phyloP scores from a whole-genome alignment of 345 rosid species.

The Draba incana region DNA sequence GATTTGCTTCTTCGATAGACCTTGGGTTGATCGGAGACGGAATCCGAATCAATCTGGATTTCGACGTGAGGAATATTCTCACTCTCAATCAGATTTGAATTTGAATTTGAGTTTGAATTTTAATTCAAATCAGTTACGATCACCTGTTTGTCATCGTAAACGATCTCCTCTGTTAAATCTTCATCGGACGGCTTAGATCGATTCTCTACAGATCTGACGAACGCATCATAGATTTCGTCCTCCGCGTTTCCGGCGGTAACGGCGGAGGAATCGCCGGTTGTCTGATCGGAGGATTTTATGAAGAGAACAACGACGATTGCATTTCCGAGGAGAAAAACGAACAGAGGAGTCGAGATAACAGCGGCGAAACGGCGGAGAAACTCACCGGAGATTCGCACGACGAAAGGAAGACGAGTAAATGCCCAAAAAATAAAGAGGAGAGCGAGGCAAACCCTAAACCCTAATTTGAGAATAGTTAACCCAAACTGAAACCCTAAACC shows the following conservation, averaged over 20 bases:
- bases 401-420: constrained; percentile 56
- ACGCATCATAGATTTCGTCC: constrained; percentile 45
- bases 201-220: constrained; percentile 44
- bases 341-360: constrained; percentile 54
- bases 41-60: constrained; percentile 8
- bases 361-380: constrained; percentile 47
- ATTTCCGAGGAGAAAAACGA: constrained; percentile 67
- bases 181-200: constrained; percentile 29
- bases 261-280: constrained; percentile 21
- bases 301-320: constrained; percentile 59
- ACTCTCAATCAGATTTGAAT: not conserved
- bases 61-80: constrained; percentile 15
- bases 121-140: constrained; percentile 42
- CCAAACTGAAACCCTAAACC: too few relatives aligned
- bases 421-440: constrained; percentile 54
- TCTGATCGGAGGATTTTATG: constrained; percentile 51
- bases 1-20: constrained; percentile 48
- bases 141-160: constrained; percentile 62
- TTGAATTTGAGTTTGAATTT: too few relatives aligned
- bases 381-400: constrained; percentile 47
- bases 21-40: constrained; percentile 25
- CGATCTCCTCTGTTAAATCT: constrained; percentile 3
- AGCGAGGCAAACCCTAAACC: constrained; percentile 48
- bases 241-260: constrained; percentile 36
- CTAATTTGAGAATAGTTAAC: too few relatives aligned